A percentile compares a stretch with the other conserved stretches of the same genome.
phyloP scores from a whole-genome alignment of 2,329 filamentous ascomycete genomes.

The Penicillium sp. region DNA sequence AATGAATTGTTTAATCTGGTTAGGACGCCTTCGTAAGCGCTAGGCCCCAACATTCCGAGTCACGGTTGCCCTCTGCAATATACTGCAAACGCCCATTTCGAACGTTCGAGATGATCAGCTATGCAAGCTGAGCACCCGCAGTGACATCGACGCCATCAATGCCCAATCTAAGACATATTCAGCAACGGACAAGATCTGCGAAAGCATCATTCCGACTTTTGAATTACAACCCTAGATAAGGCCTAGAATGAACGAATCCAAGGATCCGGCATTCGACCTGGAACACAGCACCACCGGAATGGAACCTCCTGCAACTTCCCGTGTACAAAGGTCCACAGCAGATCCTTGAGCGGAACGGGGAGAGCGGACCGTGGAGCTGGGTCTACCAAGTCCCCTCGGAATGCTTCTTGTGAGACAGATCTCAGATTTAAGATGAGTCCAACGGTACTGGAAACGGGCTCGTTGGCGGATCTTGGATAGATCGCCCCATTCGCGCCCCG shows the following conservation, averaged over 20 bases:
- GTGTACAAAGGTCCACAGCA: background rate
- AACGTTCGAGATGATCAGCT: background rate
- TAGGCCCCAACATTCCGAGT: background rate
- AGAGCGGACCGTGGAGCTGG: constrained; percentile 1
- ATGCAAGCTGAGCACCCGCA: background rate
- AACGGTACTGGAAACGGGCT: constrained; percentile 8
- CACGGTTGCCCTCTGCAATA: background rate
- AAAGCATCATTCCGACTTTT: background rate
- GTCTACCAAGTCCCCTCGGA: constrained; percentile 5
- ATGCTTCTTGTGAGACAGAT: constrained; percentile 1
- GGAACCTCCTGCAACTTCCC: constrained; percentile 1
- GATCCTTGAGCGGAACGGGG: background rate
- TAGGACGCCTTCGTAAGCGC: too few species aligned
- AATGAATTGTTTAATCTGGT: too few species aligned
- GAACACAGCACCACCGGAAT: background rate
- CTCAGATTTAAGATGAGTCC: background rate
- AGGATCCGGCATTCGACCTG: background rate
- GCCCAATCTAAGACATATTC: background rate
- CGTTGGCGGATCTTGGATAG: background rate
- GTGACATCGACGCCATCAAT: background rate
- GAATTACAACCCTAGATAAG: background rate
- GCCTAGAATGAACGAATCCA: background rate
- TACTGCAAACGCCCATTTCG: background rate
- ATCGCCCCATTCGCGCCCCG: background rate
- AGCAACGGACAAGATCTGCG: background rate